Evolutionary conservation across 2,329 filamentous ascomycete genomes (phyloP).

Genomic region (Sporothrix globosa): DNA sequence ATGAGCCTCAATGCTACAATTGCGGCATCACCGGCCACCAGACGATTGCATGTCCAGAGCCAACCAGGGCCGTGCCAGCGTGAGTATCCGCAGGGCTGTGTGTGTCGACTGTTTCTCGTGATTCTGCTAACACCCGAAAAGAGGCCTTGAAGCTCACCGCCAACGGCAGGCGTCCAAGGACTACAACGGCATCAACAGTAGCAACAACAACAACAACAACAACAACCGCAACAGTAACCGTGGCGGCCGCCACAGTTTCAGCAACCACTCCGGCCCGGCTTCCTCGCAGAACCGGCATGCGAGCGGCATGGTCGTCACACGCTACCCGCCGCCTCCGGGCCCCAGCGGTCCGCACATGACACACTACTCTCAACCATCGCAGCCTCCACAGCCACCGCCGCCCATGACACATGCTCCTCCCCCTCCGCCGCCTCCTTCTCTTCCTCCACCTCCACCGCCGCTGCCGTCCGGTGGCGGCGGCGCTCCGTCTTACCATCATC

Average conservation of each 20-base stretch:
- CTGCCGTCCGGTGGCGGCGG: constrained; percentile 28
- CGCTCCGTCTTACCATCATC: background rate
- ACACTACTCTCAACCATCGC: constrained; percentile 38
- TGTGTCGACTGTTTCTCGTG: background rate
- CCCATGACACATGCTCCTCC: constrained; percentile 26
- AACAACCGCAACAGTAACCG: background rate
- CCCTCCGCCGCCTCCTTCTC: constrained; percentile 34
- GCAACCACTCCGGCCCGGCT: constrained; percentile 28
- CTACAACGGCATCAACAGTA: background rate
- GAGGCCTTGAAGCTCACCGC: constrained; percentile 39
- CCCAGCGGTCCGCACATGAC: constrained; percentile 41
- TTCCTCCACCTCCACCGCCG: constrained; percentile 36
- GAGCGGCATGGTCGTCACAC: constrained; percentile 46
- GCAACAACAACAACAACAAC: background rate
- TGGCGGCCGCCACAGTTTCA: background rate
- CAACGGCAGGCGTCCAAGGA: constrained; percentile 35
- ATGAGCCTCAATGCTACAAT: constrained; percentile 55
- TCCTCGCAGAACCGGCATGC: constrained; percentile 37
- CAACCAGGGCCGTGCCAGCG: constrained; percentile 53
- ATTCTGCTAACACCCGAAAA: constrained; percentile 14
- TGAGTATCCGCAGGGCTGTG: constrained; percentile 46
- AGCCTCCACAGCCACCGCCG: constrained; percentile 38
- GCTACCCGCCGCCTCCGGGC: constrained; percentile 46
- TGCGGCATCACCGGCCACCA: constrained; percentile 57
- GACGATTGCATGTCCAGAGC: constrained; percentile 57